Conservation (phyloP, 1,284 basidiomycete genomes). For the Ganoderma leucocontextum region DNA sequence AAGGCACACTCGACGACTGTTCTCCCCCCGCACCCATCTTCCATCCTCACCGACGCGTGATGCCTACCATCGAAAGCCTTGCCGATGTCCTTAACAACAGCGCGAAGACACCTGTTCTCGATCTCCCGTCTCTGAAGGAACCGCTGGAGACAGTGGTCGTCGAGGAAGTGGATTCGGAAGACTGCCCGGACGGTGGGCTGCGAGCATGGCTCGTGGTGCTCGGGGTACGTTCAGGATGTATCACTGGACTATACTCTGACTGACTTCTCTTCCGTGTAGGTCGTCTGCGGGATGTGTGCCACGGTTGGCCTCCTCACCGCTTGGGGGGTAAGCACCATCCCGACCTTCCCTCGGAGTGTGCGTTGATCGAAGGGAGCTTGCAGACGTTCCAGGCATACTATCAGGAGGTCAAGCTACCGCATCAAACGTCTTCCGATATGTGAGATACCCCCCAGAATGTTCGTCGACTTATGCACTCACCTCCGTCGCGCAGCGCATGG, state of each 20-base stretch:
- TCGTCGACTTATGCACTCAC: background rate
- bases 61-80: background rate
- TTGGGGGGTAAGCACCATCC: background rate
- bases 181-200: background rate
- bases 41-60: background rate
- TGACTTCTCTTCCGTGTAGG: background rate
- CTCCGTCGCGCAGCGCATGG: conserved; percentile 1
- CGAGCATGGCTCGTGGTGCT: conserved; percentile 1
- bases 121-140: background rate
- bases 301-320: background rate
- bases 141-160: background rate
- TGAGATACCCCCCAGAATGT: background rate
- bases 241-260: background rate
- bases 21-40: background rate
- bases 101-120: background rate
- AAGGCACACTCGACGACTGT: background rate
- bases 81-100: background rate
- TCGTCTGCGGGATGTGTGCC: background rate
- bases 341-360: background rate
- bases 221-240: background rate
- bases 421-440: conserved; percentile 2
- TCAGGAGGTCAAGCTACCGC: conserved; percentile 5
- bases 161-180: background rate
- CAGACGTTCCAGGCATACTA: conserved; percentile 10
- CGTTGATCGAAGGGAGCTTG: background rate